These are phyloP conservation scores for Erodium texanum DNA, from an alignment of 441 rosid genomes.

Conservation along the genomic window DNA sequence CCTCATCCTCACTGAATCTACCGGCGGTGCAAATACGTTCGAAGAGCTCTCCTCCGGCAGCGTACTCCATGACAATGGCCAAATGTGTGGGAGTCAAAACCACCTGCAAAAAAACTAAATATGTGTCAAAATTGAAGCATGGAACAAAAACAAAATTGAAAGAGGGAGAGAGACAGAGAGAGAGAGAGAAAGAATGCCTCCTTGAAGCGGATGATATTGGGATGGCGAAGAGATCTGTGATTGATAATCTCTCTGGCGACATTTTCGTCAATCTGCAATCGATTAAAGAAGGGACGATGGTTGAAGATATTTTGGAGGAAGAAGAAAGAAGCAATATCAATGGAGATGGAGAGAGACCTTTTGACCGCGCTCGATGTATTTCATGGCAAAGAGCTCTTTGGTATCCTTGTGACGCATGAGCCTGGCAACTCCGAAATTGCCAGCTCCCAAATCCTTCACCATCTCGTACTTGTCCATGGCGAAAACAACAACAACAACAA, in stretches of 20 bases:
- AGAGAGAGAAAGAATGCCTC: slow-evolving; percentile 41
- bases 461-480: slow-evolving; percentile 51
- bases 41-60: slow-evolving; percentile 93
- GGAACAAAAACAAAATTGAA: neutral
- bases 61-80: slow-evolving; percentile 93
- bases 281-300: neutral
- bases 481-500: neutral
- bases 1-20: slow-evolving; percentile 99
- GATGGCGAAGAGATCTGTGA: slow-evolving; percentile 85
- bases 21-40: slow-evolving; percentile 69
- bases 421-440: slow-evolving; percentile 60
- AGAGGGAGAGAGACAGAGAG: neutral
- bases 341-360: slow-evolving; percentile 23
- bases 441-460: slow-evolving; percentile 58
- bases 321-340: neutral
- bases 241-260: slow-evolving; percentile 93
- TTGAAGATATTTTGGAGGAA: neutral
- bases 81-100: slow-evolving; percentile 86
- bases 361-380: slow-evolving; percentile 47
- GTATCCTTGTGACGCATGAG: slow-evolving; percentile 54
- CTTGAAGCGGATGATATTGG: slow-evolving; percentile 86
- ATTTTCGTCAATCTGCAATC: slow-evolving; percentile 80
- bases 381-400: slow-evolving; percentile 52
- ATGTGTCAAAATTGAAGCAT: slow-evolving; percentile 4
- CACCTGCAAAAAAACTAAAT: slow-evolving; percentile 34